Conservation (phyloP, 352 stramenopile genomes). For the Elongisporangium undulatum region DNA sequence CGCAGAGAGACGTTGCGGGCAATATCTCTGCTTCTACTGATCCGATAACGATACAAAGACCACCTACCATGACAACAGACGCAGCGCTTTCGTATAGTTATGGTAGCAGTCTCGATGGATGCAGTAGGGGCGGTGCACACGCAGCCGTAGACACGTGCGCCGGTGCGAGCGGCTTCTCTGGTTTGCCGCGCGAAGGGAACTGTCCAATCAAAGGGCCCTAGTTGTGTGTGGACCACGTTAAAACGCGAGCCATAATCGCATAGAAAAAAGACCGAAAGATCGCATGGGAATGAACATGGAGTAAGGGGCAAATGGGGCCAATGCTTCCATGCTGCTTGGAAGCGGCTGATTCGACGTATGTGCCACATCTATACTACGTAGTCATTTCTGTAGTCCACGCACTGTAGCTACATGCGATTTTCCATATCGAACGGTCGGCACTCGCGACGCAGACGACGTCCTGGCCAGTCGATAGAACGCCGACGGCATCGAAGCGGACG, state of each 20-base stretch:
- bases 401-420: neutral
- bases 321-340: too few species aligned
- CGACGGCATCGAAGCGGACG: neutral
- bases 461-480: too few species aligned
- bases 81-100: neutral
- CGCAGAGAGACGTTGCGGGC: neutral
- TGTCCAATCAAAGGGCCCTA: neutral
- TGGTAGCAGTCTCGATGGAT: neutral
- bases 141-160: neutral
- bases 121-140: neutral
- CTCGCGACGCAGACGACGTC: neutral
- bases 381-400: neutral
- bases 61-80: neutral
- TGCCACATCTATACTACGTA: neutral
- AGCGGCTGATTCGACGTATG: too few species aligned
- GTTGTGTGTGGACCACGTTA: neutral
- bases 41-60: neutral
- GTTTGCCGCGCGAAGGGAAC: neutral
- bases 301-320: too few species aligned
- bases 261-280: neutral
- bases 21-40: neutral
- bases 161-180: neutral
- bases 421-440: neutral
- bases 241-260: neutral
- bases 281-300: too few species aligned